phyloP scores from a whole-genome alignment of 2,329 filamentous ascomycete genomes.

The Akanthomyces lecanii region DNA sequence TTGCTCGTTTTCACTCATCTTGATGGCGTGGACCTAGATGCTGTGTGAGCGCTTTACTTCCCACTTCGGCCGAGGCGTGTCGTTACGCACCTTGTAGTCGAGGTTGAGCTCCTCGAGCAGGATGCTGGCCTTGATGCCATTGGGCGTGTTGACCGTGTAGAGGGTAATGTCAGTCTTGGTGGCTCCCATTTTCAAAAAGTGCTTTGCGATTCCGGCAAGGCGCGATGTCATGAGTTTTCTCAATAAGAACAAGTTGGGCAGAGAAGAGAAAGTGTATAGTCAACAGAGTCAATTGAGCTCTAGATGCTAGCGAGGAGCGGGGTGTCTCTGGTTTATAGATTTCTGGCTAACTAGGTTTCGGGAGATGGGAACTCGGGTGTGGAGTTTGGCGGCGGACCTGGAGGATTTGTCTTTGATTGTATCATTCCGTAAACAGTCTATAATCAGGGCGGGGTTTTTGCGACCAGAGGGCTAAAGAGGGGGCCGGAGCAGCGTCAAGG shows the following conservation, averaged over 20 bases:
- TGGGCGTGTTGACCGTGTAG: conserved; percentile 79
- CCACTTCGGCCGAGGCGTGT: too few relatives aligned
- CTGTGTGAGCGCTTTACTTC: background rate
- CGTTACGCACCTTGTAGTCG: conserved; percentile 61
- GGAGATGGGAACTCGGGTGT: background rate
- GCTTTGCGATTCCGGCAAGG: conserved; percentile 24
- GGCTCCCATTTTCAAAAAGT: conserved; percentile 27
- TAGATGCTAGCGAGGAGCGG: background rate
- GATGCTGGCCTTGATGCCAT: conserved; percentile 87
- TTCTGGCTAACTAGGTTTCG: background rate
- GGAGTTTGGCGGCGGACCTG: background rate
- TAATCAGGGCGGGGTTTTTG: too few relatives aligned
- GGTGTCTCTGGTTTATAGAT: background rate
- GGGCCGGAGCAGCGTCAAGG: background rate
- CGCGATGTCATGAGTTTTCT: conserved; percentile 25
- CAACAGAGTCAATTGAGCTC: background rate
- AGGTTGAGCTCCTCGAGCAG: conserved; percentile 79
- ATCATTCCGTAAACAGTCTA: background rate
- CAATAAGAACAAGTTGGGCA: background rate
- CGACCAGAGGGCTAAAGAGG: background rate
- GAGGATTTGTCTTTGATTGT: background rate
- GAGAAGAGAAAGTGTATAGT: background rate
- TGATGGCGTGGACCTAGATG: conserved; percentile 54
- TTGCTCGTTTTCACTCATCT: conserved; percentile 71
- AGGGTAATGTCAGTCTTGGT: conserved; percentile 63